Evolutionary conservation across 2,329 filamentous ascomycete genomes (phyloP).

Genomic region (Metarhizium rileyi): DNA sequence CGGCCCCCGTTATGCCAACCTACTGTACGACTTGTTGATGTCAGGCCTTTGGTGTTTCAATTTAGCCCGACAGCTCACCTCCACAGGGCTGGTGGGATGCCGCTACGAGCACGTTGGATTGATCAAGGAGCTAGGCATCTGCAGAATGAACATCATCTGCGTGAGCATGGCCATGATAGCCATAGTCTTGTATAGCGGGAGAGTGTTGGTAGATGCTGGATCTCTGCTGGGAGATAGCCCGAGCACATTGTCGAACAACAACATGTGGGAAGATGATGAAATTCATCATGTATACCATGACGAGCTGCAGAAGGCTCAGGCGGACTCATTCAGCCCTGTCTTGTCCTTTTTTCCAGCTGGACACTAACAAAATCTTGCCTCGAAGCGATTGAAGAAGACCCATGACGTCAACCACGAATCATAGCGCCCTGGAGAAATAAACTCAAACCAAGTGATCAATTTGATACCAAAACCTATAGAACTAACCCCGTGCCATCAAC

Average conservation of each 20-base stretch:
- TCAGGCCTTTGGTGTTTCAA: conserved; percentile 17
- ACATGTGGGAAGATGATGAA: background rate
- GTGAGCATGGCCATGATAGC: background rate
- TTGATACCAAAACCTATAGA: background rate
- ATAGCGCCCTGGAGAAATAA: no score
- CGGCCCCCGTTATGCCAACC: conserved; percentile 14
- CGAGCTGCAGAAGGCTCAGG: conserved; percentile 4
- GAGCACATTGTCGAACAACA: background rate
- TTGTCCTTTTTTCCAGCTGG: conserved; percentile 21
- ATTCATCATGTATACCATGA: background rate
- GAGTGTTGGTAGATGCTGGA: background rate
- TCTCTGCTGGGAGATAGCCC: background rate
- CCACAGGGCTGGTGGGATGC: background rate
- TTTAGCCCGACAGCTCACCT: conserved; percentile 8
- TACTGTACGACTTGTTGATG: conserved; percentile 21
- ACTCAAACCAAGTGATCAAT: conserved; percentile 1
- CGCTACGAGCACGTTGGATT: background rate
- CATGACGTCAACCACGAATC: no score
- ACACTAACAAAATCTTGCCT: background rate
- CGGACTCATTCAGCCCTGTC: conserved; percentile 19
- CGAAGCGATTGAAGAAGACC: no score
- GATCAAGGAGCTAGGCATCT: conserved; percentile 1
- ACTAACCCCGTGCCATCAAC: background rate
- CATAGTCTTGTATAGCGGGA: background rate
- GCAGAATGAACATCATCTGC: background rate